Conservation (phyloP, 75 land plant genomes). For the Gnetum montanum region DNA sequence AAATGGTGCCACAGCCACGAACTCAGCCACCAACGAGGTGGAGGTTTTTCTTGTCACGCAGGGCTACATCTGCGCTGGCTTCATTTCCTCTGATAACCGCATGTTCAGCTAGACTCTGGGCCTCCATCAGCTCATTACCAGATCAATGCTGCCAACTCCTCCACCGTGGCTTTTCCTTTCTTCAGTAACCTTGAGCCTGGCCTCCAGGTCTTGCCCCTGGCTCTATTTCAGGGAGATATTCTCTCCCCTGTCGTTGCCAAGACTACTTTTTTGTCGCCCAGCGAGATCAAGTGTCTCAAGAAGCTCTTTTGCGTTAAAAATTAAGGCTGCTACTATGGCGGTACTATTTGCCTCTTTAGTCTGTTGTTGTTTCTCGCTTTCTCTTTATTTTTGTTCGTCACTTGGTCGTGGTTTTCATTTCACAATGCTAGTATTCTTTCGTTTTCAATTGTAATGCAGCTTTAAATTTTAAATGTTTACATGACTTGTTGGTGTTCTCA, state of each 20-base stretch:
- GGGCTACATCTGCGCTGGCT: constrained; percentile 55
- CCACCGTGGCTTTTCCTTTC: constrained; percentile 27
- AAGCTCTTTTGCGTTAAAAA: constrained; percentile 29
- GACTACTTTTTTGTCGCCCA: constrained; percentile 28
- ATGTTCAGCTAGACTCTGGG: constrained; percentile 31
- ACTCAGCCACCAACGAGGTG: constrained; percentile 59
- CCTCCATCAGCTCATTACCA: constrained; percentile 61
- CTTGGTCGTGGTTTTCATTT: constrained; percentile 1
- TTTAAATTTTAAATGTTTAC: too few species aligned
- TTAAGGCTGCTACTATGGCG: constrained; percentile 1
- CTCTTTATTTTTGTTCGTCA: not conserved
- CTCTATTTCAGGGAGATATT: constrained; percentile 35
- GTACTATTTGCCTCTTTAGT: too few species aligned
- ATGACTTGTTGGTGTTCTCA: too few species aligned
- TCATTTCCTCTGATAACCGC: constrained; percentile 28
- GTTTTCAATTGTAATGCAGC: too few species aligned
- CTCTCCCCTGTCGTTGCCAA: constrained; percentile 21
- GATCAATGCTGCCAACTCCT: constrained; percentile 20
- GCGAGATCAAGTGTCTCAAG: constrained; percentile 37
- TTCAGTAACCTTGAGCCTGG: constrained; percentile 49
- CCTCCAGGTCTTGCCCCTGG: constrained; percentile 33
- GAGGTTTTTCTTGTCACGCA: constrained; percentile 44
- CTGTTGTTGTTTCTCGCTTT: not conserved
- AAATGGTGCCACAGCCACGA: too few species aligned
- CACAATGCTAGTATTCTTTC: too few species aligned